phyloP scores from a whole-genome alignment of 768 basidiomycete species.

The Pleurotus ostreatus region DNA sequence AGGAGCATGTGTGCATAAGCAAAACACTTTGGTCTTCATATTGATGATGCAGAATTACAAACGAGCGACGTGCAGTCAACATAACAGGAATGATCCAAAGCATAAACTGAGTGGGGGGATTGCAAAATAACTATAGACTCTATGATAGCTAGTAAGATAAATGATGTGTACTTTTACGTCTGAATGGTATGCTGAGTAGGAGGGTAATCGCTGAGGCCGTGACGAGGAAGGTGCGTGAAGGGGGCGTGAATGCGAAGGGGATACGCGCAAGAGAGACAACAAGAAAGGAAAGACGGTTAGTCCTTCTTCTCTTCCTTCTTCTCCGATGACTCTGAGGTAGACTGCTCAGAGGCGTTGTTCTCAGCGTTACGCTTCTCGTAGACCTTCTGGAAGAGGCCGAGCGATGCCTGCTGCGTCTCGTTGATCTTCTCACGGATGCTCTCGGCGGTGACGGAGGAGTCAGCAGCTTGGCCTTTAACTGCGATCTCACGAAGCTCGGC shows the following conservation, averaged over 20 bases:
- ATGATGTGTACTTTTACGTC: constrained; percentile 9
- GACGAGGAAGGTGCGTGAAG: constrained; percentile 13
- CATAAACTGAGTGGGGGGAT: constrained; percentile 4
- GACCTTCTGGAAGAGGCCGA: constrained; percentile 97
- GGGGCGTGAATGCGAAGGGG: constrained; percentile 7
- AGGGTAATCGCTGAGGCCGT: background rate
- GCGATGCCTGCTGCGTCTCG: constrained; percentile 91
- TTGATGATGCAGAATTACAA: background rate
- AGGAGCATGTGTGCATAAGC: too few species aligned
- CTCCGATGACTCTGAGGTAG: constrained; percentile 33
- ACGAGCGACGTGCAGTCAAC: constrained; percentile 3
- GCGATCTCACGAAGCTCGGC: constrained; percentile 86
- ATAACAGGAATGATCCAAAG: constrained; percentile 1
- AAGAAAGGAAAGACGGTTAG: constrained; percentile 32
- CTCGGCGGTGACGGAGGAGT: constrained; percentile 78
- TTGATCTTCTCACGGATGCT: constrained; percentile 88
- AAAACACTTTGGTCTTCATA: background rate
- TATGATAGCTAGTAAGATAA: constrained; percentile 11
- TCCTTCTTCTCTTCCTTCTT: constrained; percentile 85
- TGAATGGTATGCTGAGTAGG: background rate
- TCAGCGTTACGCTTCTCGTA: constrained; percentile 91
- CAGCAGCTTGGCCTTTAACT: constrained; percentile 84
- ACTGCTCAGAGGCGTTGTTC: constrained; percentile 42
- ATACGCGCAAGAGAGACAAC: constrained; percentile 8
- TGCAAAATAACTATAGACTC: background rate